A percentile compares a stretch with the other conserved stretches of the same genome.
These are phyloP conservation scores for apple (Malus domestica) DNA, from an alignment of 306 rosid species.

Conservation along the genomic window ASM211411v1 NC_041795.1:34062001-34062500, in stretches of 20 bases:
- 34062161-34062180: conserved; percentile 11
- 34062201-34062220: conserved; percentile 16
- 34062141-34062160: conserved; percentile 24
- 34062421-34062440: conserved; percentile 75
- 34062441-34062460: conserved; percentile 51
- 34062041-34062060: conserved; percentile 44
- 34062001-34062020: conserved; percentile 61
- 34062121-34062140: conserved; percentile 26
- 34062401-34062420: conserved; percentile 50
- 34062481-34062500: conserved; percentile 67
- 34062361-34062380: conserved; percentile 56
- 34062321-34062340: conserved; percentile 78
- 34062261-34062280: conserved; percentile 62
- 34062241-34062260: conserved; percentile 80
- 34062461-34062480: conserved; percentile 53
- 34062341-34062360: conserved; percentile 62
- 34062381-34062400: conserved; percentile 73
- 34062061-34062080: conserved; percentile 49
- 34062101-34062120: conserved; percentile 49
- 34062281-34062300: conserved; percentile 62
- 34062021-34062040: conserved; percentile 42
- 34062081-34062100: conserved; percentile 56
- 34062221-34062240: conserved; percentile 3
- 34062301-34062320: conserved; percentile 64
- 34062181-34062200: conserved; percentile 9